Base-by-base conservation (phyloP, 106 monocot species). In the Acorus calamus region DNA sequence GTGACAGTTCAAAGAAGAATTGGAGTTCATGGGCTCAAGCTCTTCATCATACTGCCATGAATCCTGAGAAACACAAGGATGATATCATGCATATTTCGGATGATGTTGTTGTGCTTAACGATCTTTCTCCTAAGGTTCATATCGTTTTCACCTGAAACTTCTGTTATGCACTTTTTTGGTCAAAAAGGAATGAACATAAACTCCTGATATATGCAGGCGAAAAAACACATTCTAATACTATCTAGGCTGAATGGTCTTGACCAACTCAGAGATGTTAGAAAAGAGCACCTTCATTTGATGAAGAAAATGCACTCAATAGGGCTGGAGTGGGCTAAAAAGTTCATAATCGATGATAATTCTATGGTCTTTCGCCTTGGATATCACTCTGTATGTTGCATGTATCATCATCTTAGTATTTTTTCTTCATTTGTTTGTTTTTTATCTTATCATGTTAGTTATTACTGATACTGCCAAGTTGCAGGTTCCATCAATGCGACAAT, bases 401-500 rank as follows among this genome's bases (percentile, higher is more conserved):
- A 8, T 4, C 7, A 28, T 14, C 44, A 10, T 44, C 14, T 50
- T 6, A 49, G 44, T 60, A 10, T 13, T 14, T n/a, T n/a, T 4
- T 12, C 3, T 44, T 9, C 3, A 11, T n/a, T n/a, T n/a, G 14
- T 53, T 5, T 1, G 12, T 47, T 5, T 50, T 28, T 42, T 46
- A 2, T 14, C 8, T 46, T 59, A 11, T 3, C 3, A n/a, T n/a
- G n/a, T n/a, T n/a, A n/a, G n/a, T n/a, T n/a, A 13, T 42, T 7
- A 14, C 47, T 12, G 14, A 4, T 47, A 6, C 4, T 49, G 8
- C 57, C 43, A 52, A 76, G 13, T 59, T 63, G 4, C 64, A 87
- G 96, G 85, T 77, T 46, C 96, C 90, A 46, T 91, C 96, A 0
- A 87, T 91, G 96, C 73, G 84, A 53, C 96, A 96, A 71, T 63